Conservation (phyloP, 2,329 filamentous ascomycete species). For the Diplodia corticola region DNA sequence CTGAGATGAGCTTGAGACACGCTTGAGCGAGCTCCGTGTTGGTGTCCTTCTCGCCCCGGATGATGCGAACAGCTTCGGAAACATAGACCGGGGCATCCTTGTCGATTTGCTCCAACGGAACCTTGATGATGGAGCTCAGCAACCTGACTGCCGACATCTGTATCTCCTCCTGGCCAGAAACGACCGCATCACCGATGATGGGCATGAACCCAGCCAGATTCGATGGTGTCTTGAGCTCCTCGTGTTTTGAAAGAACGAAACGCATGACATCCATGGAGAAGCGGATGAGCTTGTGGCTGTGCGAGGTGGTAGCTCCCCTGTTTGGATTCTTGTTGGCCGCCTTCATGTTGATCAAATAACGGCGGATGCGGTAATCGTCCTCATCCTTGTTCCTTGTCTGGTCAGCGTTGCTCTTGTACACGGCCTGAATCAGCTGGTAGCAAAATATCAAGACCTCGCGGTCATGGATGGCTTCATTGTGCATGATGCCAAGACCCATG, state of each 20-base stretch:
- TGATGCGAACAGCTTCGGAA: constrained; percentile 78
- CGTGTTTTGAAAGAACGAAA: constrained; percentile 81
- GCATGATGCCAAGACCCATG: constrained; percentile 77
- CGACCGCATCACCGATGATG: constrained; percentile 81
- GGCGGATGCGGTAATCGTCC: constrained; percentile 53
- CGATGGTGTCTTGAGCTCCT: constrained; percentile 71
- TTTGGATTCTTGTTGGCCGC: constrained; percentile 73
- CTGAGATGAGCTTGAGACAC: constrained; percentile 82
- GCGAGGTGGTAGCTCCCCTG: constrained; percentile 70
- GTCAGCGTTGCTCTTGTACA: constrained; percentile 64
- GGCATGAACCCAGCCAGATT: constrained; percentile 87
- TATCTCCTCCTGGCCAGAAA: constrained; percentile 86
- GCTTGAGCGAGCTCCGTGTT: constrained; percentile 84
- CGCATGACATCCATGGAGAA: constrained; percentile 88
- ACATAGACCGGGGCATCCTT: constrained; percentile 75
- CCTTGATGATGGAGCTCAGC: constrained; percentile 80
- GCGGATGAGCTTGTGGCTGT: constrained; percentile 82
- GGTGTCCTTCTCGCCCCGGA: constrained; percentile 75
- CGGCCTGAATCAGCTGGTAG: constrained; percentile 88
- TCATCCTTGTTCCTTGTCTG: constrained; percentile 25
- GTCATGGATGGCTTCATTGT: constrained; percentile 76
- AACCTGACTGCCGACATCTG: constrained; percentile 84
- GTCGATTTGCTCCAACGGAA: constrained; percentile 71
- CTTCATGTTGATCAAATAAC: constrained; percentile 77
- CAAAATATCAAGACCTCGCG: constrained; percentile 89